Base-by-base conservation (phyloP, 805 yeast genomes). In the Zygoascus ofunaensis region DNA sequence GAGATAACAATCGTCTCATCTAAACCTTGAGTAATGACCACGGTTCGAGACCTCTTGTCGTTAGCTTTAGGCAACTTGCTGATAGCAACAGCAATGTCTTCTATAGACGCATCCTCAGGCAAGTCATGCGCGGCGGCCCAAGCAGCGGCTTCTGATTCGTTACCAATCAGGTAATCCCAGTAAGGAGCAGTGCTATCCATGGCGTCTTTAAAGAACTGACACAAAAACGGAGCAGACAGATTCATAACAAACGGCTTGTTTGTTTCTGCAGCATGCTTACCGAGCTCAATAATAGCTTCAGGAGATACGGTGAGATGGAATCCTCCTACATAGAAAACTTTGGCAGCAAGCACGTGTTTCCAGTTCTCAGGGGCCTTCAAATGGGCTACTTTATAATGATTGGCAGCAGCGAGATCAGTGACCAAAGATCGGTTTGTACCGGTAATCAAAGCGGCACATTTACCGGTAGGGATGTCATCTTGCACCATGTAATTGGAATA, bases 291-390 rank as follows among this genome's bases (percentile, higher is more conserved):
- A 60, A 92, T 92, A 46, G 98, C 97, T 48, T 82, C 94, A 53
- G 95, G 96, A 54, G 95, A 85, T 46, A 92, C 99, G 46, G 99
- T 92, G 69, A 92, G 76, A 68, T 92, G 99, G 86, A 80, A 92
- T n/a, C 99, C 99, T 59, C 97, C 98, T 61, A 92, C 83, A 76
- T 92, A 92, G 74, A 70, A 92, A 58, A 72, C 74, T 64, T 79
- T 72, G 49, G 90, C 97, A 41, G 70, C 72, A 68, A 86, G 87
- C 50, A 92, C 95, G 48, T 72, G 68, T 52, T 69, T 70, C 96
- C 97, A 89, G 75, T 89, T 86, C 68, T 82, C 94, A 53, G 94
- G 85, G 61, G 76, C 76, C 61, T 85, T 80, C 62, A 92, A 76
- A 67, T 92, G 97, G 47, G 77, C 77, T 42, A 90, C 81, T 61